Evolutionary conservation across 306 rosid species (phyloP), one percentile per base, ranked within the genome.

Genomic region (Hippophae tibetana): DNA sequence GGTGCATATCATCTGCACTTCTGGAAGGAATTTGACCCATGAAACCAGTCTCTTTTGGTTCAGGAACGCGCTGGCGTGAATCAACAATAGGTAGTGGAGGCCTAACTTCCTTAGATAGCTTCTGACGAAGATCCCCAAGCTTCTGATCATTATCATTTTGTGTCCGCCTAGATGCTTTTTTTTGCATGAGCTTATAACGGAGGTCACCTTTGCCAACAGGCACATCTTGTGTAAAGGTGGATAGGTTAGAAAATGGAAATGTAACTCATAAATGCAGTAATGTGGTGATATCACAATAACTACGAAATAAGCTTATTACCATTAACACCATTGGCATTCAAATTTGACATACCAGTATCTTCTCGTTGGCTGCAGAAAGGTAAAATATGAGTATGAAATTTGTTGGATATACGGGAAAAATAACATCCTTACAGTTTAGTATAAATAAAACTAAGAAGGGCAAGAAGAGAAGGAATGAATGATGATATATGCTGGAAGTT

Each of bases 91-190:
- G 43, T 43, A 18, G 26, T 12, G 65, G 53, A 55, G 57, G 79
- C 58, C 64, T 79, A 66, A 48, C 66, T 43, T 86, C 43, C 81
- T 84, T 92, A 60, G 86, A 72, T 56, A 92, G 78, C 76, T 85
- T 92, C 72, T 88, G 96, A 50, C 99, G 93, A 47, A 92, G 96
- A 62, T 92, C 99, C 13, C 66, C 64, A 14, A 58, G 78, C 77
- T 81, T 80, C 69, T 60, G 76, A 69, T 57, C 72, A 12, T 75
- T 78, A 58, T 73, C 69, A 64, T 81, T 72, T 42, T 73, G 79
- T 56, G 71, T 62, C 25, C 64, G 72, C 74, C 80, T 73, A n/a
- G 58, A 64, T 38, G 85, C 81, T 76, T 70, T 78, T 77, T 88
- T 92, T 61, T 46, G 79, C 84, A 85, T 74, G 67, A 92, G 95